These are phyloP conservation scores for Hydnomerulius pinastri DNA, from an alignment of 768 basidiomycete genomes.

Conservation along the genomic window DNA sequence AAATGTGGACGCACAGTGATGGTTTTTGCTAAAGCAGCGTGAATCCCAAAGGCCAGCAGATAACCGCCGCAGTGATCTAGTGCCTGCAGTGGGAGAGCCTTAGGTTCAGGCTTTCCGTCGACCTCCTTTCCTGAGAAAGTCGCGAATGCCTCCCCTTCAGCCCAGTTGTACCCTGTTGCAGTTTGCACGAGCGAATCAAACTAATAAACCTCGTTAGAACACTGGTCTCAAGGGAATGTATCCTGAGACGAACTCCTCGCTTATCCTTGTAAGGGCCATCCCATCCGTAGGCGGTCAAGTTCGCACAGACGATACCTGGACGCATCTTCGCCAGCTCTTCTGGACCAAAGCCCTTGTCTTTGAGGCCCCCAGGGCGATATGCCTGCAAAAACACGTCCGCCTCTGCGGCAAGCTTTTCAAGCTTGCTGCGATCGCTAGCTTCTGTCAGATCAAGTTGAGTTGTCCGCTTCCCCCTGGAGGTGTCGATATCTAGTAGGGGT, in stretches of 20 bases:
- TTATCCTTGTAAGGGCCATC: constrained; percentile 57
- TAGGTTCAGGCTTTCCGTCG: constrained; percentile 12
- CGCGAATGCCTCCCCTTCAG: constrained; percentile 52
- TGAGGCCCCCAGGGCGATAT: constrained; percentile 55
- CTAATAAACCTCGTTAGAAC: constrained; percentile 30
- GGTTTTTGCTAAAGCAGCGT: constrained; percentile 53
- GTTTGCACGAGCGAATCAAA: constrained; percentile 70
- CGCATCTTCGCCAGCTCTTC: constrained; percentile 37
- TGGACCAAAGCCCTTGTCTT: constrained; percentile 49
- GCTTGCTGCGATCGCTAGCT: constrained; percentile 30
- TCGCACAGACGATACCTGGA: constrained; percentile 56
- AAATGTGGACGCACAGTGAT: constrained; percentile 40
- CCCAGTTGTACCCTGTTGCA: constrained; percentile 58
- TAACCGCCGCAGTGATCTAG: constrained; percentile 63
- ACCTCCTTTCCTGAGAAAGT: constrained; percentile 22
- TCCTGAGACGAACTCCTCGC: constrained; percentile 44
- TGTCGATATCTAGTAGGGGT: constrained; percentile 55
- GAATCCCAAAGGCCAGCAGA: constrained; percentile 58
- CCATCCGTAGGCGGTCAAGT: constrained; percentile 57
- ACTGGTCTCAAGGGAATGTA: neutral
- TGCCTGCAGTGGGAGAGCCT: constrained; percentile 56
- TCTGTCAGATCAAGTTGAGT: constrained; percentile 55
- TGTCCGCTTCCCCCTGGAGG: constrained; percentile 63
- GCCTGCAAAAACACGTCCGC: constrained; percentile 64
- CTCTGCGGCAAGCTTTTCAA: constrained; percentile 39